Evolutionary conservation across 257 asterid species (phyloP).

Genomic region (Nemophila menziesii): DNA sequence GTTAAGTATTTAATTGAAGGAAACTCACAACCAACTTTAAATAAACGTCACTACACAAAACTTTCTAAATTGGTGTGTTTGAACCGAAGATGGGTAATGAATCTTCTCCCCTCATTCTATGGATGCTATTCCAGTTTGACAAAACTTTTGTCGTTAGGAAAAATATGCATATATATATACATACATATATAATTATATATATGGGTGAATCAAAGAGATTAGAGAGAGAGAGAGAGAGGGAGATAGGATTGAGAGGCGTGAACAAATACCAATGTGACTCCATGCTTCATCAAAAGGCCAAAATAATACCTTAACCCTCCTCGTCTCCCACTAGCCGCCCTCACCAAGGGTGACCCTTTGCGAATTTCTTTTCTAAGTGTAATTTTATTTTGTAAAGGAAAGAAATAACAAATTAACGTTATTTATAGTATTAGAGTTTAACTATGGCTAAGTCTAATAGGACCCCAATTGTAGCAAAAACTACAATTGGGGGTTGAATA

Average conservation of each 20-base stretch:
- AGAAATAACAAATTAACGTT: no score
- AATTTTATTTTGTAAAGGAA: no score
- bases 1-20: no score
- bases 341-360: conserved; percentile 29
- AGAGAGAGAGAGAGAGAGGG: not conserved
- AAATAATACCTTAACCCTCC: conserved; percentile 14
- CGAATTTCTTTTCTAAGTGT: conserved; percentile 7
- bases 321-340: conserved; percentile 35
- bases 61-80: not conserved
- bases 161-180: no score
- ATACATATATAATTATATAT: no score
- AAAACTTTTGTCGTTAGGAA: conserved; percentile 12
- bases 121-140: conserved; percentile 23
- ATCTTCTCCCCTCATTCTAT: conserved; percentile 9
- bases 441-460: no score
- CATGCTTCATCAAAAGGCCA: conserved; percentile 30
- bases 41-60: not conserved
- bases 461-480: no score
- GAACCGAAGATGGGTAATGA: not conserved
- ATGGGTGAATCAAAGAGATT: not conserved
- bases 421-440: no score
- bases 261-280: conserved; percentile 28
- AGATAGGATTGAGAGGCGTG: not conserved
- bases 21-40: not conserved
- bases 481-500: no score